Evolutionary conservation across 495 filamentous ascomycete genomes (phyloP).

Genomic region (Parmelia sp.): DNA sequence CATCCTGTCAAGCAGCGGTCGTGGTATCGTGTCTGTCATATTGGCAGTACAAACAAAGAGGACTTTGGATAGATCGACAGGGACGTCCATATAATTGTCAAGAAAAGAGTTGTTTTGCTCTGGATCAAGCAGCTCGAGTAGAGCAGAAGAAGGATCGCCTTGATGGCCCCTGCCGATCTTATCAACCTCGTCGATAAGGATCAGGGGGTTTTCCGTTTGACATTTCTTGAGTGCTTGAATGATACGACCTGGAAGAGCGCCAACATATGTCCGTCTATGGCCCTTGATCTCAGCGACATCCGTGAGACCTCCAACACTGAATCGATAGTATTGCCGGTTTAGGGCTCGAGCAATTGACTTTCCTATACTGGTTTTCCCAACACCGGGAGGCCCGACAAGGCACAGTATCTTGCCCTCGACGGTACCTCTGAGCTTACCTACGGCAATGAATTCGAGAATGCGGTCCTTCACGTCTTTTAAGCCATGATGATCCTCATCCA

Average conservation of each 20-base stretch:
- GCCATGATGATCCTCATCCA: slow-evolving; percentile 97
- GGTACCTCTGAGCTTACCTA: slow-evolving; percentile 92
- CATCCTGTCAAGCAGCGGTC: slow-evolving; percentile 93
- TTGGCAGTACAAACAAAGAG: slow-evolving; percentile 99
- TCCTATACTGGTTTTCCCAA: slow-evolving; percentile 98
- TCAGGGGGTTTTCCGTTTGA: slow-evolving; percentile 94
- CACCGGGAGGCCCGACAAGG: slow-evolving; percentile 91
- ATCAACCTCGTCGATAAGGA: slow-evolving; percentile 96
- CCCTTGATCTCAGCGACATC: slow-evolving; percentile 99
- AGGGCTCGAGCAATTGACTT: slow-evolving; percentile 95
- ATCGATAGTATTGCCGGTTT: slow-evolving; percentile 93
- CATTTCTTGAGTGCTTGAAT: slow-evolving; percentile 99
- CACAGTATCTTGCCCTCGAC: slow-evolving; percentile 99
- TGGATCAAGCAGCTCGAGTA: slow-evolving; percentile 91
- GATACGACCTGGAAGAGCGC: slow-evolving; percentile 89
- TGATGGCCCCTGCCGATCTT: slow-evolving; percentile 96
- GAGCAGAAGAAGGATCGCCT: slow-evolving; percentile 90
- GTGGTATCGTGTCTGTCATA: slow-evolving; percentile 96
- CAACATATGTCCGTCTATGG: slow-evolving; percentile 93
- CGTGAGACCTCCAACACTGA: slow-evolving; percentile 92
- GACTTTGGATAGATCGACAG: slow-evolving; percentile 95
- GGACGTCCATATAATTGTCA: slow-evolving; percentile 98
- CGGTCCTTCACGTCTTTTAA: slow-evolving; percentile 98
- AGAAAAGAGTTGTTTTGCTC: slow-evolving; percentile 97
- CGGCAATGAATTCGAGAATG: slow-evolving; percentile 97